phyloP scores from a whole-genome alignment of 345 rosid genomes.

The Triadica sebifera region DNA sequence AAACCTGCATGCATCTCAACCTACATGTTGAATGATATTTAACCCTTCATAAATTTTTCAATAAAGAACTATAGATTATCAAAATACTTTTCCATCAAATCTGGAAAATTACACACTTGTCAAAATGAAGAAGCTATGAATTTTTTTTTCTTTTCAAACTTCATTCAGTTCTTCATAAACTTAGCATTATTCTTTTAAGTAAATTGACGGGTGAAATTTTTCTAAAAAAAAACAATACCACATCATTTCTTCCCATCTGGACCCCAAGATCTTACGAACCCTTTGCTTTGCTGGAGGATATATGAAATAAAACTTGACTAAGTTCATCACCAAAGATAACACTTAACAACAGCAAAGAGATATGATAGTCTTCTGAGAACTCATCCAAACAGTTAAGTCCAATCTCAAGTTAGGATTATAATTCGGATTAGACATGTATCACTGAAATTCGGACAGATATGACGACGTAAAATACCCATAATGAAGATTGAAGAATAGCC shows the following conservation, averaged over 20 bases:
- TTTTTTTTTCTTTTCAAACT: background rate
- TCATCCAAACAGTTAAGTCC: background rate
- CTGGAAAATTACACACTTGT: background rate
- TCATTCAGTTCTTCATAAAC: background rate
- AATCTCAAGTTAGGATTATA: background rate
- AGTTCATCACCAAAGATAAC: background rate
- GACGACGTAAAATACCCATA: background rate
- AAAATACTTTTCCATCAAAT: background rate
- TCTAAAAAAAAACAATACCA: background rate
- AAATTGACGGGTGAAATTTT: background rate
- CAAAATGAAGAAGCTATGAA: background rate
- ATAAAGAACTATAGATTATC: background rate
- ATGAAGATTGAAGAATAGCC: background rate
- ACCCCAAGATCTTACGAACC: background rate
- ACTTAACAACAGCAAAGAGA: background rate
- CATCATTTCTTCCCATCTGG: background rate
- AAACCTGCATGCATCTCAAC: background rate
- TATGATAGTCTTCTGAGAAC: background rate
- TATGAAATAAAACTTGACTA: background rate
- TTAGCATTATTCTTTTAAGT: background rate
- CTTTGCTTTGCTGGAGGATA: background rate
- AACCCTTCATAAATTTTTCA: background rate
- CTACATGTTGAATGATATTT: background rate
- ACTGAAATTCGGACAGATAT: background rate
- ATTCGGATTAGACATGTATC: background rate